phyloP scores from a whole-genome alignment of 352 stramenopile species.

The Globisporangium recalcitrans region DNA sequence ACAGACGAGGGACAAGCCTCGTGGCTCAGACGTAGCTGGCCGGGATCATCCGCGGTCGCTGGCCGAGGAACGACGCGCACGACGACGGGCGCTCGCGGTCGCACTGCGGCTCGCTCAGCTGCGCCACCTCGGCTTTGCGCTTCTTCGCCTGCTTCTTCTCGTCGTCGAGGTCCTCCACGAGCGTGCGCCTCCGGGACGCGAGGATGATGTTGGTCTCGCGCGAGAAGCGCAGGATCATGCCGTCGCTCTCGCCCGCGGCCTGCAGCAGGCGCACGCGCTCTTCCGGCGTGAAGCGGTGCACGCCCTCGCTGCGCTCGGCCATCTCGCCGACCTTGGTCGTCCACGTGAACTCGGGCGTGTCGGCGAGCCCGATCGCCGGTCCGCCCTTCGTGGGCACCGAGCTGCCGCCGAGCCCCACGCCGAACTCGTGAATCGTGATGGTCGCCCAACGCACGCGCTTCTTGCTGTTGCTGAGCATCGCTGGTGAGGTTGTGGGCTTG shows the following conservation, averaged over 20 bases:
- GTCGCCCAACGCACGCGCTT: conserved; percentile 38
- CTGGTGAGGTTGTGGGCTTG: not conserved
- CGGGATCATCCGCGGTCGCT: conserved; percentile 37
- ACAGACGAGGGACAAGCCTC: not conserved
- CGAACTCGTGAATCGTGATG: conserved; percentile 44
- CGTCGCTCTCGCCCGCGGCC: conserved; percentile 43
- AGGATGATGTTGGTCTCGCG: conserved; percentile 64
- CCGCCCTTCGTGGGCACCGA: conserved; percentile 44
- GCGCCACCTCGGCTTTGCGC: conserved; percentile 26
- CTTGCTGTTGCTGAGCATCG: conserved; percentile 29
- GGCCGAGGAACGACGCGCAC: conserved; percentile 27
- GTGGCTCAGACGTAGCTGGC: conserved; percentile 40
- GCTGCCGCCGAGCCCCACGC: conserved; percentile 40
- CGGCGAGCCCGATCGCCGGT: conserved; percentile 43
- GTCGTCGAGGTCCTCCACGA: conserved; percentile 33
- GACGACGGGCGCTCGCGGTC: conserved; percentile 27
- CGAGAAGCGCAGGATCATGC: conserved; percentile 64
- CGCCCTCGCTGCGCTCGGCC: conserved; percentile 50
- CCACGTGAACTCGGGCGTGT: conserved; percentile 53
- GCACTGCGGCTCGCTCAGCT: too few relatives aligned
- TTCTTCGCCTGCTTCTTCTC: conserved; percentile 29
- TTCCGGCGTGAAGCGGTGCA: conserved; percentile 49
- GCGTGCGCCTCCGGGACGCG: conserved; percentile 40
- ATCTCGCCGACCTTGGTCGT: conserved; percentile 62
- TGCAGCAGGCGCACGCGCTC: conserved; percentile 49